Percentiles rank a stretch among this genome's conserved stretches.
phyloP scores from a whole-genome alignment of 225 moss, liverwort and hornwort genomes.

The Pseudoscleropodium purum region DNA sequence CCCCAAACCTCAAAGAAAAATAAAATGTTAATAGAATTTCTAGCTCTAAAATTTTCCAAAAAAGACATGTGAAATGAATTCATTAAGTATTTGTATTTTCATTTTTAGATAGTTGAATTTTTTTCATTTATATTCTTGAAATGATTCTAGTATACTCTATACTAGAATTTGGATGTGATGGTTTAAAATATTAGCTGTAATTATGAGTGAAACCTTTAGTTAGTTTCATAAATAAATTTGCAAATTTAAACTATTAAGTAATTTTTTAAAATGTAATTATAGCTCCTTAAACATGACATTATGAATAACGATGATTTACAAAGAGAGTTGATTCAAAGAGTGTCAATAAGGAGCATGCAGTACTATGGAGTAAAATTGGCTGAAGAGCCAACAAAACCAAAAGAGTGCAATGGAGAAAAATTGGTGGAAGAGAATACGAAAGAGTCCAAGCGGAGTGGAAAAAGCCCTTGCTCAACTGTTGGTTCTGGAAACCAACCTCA shows the following conservation, averaged over 20 bases:
- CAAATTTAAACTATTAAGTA: neutral
- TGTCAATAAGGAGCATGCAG: neutral
- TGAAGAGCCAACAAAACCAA: neutral
- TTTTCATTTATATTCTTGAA: no score
- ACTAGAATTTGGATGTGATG: no score
- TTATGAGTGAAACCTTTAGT: no score
- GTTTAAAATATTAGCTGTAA: no score
- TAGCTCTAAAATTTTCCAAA: no score
- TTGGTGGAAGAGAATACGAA: neutral
- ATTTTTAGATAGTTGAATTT: no score
- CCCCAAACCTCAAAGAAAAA: no score
- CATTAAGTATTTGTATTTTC: no score
- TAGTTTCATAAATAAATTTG: neutral
- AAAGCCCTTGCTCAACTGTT: neutral
- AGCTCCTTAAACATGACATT: neutral
- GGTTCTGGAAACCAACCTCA: neutral
- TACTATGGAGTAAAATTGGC: neutral
- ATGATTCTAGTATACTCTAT: no score
- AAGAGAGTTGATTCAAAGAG: neutral
- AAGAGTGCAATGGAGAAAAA: neutral
- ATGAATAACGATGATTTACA: neutral
- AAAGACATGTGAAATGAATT: no score
- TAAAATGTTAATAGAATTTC: no score
- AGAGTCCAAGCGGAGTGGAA: no score
- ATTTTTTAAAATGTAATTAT: neutral